Evolutionary conservation across 179 eudicot species (phyloP).

Genomic region (Carnegiea gigantea): DNA sequence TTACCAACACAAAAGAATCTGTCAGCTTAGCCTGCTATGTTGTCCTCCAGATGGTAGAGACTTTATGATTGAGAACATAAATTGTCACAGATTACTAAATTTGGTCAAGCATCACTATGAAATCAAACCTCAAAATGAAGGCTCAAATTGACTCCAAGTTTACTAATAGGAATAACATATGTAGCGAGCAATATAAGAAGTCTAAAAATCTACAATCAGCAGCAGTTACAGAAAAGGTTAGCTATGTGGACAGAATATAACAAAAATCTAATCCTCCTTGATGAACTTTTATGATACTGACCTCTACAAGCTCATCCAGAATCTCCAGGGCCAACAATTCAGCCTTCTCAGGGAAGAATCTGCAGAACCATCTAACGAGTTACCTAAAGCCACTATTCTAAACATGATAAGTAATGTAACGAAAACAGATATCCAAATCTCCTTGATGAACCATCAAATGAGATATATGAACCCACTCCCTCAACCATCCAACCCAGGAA

Average conservation of each 20-base stretch:
- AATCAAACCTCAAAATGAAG: neutral
- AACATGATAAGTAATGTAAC: neutral
- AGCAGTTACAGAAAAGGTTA: neutral
- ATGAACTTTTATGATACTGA: constrained; percentile 25
- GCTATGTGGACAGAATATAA: neutral
- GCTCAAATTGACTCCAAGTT: neutral
- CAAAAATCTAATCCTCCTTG: neutral
- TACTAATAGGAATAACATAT: too few species aligned
- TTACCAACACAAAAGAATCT: constrained; percentile 10
- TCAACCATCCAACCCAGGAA: too few species aligned
- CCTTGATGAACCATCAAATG: too few species aligned
- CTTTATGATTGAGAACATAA: neutral
- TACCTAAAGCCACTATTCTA: neutral
- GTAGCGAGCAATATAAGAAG: neutral
- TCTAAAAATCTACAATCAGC: neutral
- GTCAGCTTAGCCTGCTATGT: constrained; percentile 11
- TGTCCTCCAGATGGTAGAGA: neutral
- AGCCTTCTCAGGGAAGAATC: constrained; percentile 92
- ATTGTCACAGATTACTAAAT: neutral
- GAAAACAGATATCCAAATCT: too few species aligned
- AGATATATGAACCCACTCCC: too few species aligned
- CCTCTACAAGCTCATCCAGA: constrained; percentile 82
- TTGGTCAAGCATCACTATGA: neutral
- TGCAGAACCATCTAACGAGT: constrained; percentile 35
- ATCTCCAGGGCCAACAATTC: constrained; percentile 60